phyloP scores from a whole-genome alignment of 225 moss, liverwort and hornwort genomes.

The Straminergon stramineum region DNA sequence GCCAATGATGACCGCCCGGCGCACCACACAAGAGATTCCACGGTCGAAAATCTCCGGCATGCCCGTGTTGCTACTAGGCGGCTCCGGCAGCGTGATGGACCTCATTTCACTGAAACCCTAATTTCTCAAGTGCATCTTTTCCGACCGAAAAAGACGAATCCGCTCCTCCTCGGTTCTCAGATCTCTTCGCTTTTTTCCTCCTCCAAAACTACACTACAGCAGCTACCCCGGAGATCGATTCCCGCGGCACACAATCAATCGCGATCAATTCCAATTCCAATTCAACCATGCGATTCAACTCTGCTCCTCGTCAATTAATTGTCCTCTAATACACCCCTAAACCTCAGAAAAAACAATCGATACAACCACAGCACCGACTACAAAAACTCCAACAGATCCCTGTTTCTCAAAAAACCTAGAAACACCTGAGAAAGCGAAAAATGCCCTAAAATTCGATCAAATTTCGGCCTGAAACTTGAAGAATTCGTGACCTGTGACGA shows the following conservation, averaged over 20 bases:
- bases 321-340: neutral
- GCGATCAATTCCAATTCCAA: neutral
- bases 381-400: neutral
- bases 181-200: neutral
- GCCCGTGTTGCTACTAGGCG: slow-evolving; percentile 58
- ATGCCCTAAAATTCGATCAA: neutral
- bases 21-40: slow-evolving; percentile 76
- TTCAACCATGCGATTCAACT: neutral
- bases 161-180: neutral
- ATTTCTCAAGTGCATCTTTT: slow-evolving; percentile 7
- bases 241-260: neutral
- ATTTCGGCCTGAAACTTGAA: neutral
- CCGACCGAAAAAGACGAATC: neutral
- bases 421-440: neutral
- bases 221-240: neutral
- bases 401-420: neutral
- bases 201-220: neutral
- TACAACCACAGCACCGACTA: neutral
- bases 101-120: slow-evolving; percentile 58
- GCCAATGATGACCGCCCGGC: slow-evolving; percentile 80
- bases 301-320: neutral
- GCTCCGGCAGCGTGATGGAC: slow-evolving; percentile 86
- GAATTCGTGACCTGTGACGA: neutral
- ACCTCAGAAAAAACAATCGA: neutral
- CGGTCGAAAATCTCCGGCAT: slow-evolving; percentile 96